Evolutionary conservation across 177 flowering plant species (phyloP).

Genomic region (Vitis hybrid): DNA sequence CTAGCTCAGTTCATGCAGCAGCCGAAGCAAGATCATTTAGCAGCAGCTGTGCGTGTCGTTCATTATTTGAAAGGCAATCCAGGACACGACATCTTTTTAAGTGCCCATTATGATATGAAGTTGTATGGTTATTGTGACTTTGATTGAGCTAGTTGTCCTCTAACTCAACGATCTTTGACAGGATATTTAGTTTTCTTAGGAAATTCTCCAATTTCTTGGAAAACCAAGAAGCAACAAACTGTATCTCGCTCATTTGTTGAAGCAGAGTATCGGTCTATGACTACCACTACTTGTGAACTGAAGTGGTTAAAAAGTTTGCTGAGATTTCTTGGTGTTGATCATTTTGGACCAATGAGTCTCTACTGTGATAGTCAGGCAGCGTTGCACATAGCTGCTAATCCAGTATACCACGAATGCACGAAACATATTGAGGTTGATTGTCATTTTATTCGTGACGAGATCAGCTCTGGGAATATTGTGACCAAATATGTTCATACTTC

Average conservation of each 20-base stretch:
- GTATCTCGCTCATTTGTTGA: not conserved
- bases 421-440: too few species aligned
- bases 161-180: not conserved
- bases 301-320: not conserved
- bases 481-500: too few species aligned
- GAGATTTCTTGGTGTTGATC: not conserved
- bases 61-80: not conserved
- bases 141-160: not conserved
- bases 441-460: too few species aligned
- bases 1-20: not conserved
- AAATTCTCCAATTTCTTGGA: not conserved
- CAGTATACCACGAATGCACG: too few species aligned
- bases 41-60: not conserved
- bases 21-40: not conserved
- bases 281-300: constrained; percentile 7
- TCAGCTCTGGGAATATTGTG: too few species aligned
- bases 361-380: too few species aligned
- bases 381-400: too few species aligned
- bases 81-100: not conserved
- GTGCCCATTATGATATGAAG: too few species aligned
- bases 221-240: not conserved
- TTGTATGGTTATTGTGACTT: not conserved
- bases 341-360: too few species aligned
- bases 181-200: not conserved
- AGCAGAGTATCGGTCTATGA: constrained; percentile 14